phyloP scores from a whole-genome alignment of 495 filamentous ascomycete genomes.

The Penicillium robsamsonii region DNA sequence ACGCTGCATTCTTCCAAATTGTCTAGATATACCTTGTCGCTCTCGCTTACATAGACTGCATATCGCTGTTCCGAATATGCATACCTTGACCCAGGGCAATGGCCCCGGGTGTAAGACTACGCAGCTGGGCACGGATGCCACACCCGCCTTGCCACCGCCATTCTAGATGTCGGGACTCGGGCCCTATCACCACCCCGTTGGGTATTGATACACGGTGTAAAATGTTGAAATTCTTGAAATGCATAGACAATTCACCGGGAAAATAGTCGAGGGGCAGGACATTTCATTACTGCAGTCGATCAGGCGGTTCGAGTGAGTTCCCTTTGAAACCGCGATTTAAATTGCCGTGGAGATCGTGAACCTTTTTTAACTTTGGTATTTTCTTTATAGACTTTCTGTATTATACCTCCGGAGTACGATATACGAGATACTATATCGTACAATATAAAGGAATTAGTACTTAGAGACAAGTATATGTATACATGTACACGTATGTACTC shows the following conservation, averaged over 20 bases:
- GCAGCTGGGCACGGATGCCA: background rate
- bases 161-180: background rate
- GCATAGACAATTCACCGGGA: too few relatives aligned
- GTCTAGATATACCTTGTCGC: background rate
- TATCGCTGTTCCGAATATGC: background rate
- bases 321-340: slow-evolving; percentile 5
- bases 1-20: background rate
- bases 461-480: background rate
- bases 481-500: background rate
- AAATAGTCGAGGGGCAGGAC: background rate
- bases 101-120: slow-evolving; percentile 3
- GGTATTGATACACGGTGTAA: too few relatives aligned
- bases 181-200: background rate
- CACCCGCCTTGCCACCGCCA: background rate
- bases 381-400: background rate
- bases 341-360: background rate
- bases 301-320: slow-evolving; percentile 1
- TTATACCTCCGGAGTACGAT: too few relatives aligned
- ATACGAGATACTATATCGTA: background rate
- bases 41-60: background rate
- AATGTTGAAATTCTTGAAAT: too few relatives aligned
- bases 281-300: slow-evolving; percentile 1
- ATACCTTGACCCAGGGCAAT: slow-evolving; percentile 2
- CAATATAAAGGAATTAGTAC: background rate
- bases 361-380: background rate